Base-by-base conservation (phyloP, 306 rosid species). In the Castanopsis chinensis region DNA sequence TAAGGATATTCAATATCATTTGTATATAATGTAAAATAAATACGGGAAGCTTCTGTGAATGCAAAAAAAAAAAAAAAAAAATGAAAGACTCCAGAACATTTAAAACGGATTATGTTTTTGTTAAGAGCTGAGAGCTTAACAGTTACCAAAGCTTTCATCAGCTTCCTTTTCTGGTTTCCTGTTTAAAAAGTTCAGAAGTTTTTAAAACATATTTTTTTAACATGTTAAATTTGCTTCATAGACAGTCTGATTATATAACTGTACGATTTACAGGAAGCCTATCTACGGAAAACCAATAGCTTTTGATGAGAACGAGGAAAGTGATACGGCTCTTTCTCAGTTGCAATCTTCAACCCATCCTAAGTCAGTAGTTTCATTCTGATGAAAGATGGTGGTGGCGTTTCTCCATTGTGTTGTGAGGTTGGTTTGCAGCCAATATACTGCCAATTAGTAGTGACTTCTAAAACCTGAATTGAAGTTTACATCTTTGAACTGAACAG, bases 231-330 rank as follows among this genome's bases (percentile, higher is more conserved):
- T 21, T 2, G 45, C 13, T 18, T 10, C 1, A 4, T 21, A 13
- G 7, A 19, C 69, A 27, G 49, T 25, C 27, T 72, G 43, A 72
- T 49, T 8, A 17, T 12, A 25, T 35, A 21, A 32, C 52, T 23
- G 11, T 54, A 72, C 76, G 76, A 13, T 76, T 71, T 58, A 74
- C 96, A 95, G 99, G 91, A 93, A 95, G 75, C 70, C 81, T 63
- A 74, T 84, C n/a, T 73, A 76, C 71, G 92, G 93, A 76, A 86
- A 86, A 70, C 88, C 89, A 9, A 60, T 91, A 33, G 80, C 74
- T 25, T 93, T 89, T 56, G 93, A 95, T 71, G 97, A 87, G 70
- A 88, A 77, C 23, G 97, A 93, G 52, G 96, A 93, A 81, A 81
- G 76, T 83, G 97, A 90, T 73, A 84, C 92, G 55, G 88, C 91